Conservation (phyloP, 306 rosid genomes). For the Medicago truncatula region DNA sequence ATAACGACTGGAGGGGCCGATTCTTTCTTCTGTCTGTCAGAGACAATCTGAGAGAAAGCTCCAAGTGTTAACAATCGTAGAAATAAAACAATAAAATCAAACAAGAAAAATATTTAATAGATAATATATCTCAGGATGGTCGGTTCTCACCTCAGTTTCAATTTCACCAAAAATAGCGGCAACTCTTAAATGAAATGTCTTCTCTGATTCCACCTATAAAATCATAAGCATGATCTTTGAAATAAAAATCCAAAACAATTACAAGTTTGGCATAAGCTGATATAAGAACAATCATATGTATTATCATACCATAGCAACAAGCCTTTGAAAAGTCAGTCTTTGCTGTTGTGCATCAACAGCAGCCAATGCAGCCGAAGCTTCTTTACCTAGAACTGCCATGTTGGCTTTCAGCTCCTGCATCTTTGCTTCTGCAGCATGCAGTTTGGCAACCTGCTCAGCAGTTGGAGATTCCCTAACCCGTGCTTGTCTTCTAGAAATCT, state of each 20-base stretch:
- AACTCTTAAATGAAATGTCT: constrained; percentile 81
- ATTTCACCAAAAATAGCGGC: constrained; percentile 93
- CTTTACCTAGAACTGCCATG: constrained; percentile 94
- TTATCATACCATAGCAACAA: constrained; percentile 86
- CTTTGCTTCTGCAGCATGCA: constrained; percentile 87
- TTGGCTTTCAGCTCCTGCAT: constrained; percentile 90
- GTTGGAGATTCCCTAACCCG: constrained; percentile 78
- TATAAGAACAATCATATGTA: constrained; percentile 20
- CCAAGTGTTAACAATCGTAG: constrained; percentile 36
- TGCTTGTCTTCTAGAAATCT: constrained; percentile 76
- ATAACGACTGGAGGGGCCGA: constrained; percentile 88
- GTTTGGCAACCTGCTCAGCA: constrained; percentile 86
- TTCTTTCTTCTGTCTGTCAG: constrained; percentile 95
- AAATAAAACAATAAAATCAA: constrained; percentile 37
- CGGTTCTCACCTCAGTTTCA: constrained; percentile 89
- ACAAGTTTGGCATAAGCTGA: constrained; percentile 28
- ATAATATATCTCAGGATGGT: constrained; percentile 2
- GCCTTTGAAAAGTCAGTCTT: constrained; percentile 98
- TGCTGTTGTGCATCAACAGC: constrained; percentile 95
- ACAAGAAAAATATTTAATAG: constrained; percentile 13
- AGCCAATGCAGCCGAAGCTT: constrained; percentile 93
- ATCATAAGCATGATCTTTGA: constrained; percentile 33
- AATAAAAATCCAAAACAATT: constrained; percentile 36
- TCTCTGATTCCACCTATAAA: constrained; percentile 90
- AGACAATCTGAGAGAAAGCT: constrained; percentile 75